phyloP scores from a whole-genome alignment of 2,329 filamentous ascomycete species.

The Colletotrichum sp. region DNA sequence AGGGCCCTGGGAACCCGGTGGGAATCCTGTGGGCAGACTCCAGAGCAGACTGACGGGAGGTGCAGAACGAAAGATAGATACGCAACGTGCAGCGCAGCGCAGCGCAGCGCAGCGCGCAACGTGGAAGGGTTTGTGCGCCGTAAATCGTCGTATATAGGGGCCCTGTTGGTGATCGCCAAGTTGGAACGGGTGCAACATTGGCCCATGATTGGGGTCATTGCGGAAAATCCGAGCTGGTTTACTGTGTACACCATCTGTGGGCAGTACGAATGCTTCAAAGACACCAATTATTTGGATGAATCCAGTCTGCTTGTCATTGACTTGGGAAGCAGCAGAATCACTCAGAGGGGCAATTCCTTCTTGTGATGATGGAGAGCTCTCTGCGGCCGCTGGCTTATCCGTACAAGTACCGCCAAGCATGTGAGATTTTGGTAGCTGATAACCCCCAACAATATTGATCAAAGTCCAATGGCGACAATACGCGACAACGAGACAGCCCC shows the following conservation, averaged over 20 bases:
- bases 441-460: neutral
- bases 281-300: neutral
- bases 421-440: neutral
- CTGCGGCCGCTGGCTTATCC: neutral
- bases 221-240: neutral
- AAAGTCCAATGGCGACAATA: neutral
- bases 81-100: neutral
- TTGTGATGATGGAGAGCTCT: neutral
- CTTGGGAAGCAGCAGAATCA: neutral
- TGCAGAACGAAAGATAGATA: neutral
- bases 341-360: neutral
- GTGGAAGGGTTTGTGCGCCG: neutral
- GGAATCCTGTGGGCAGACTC: neutral
- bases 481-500: neutral
- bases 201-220: neutral
- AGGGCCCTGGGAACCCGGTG: neutral
- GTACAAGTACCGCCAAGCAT: neutral
- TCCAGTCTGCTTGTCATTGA: neutral
- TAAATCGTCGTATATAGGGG: neutral
- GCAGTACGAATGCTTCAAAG: neutral
- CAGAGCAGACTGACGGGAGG: neutral
- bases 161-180: slow-evolving; percentile 3
- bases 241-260: neutral
- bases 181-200: slow-evolving; percentile 2
- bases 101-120: neutral